These are phyloP conservation scores for Linum trigynum DNA, from an alignment of 345 rosid species.

Conservation along the genomic window DNA sequence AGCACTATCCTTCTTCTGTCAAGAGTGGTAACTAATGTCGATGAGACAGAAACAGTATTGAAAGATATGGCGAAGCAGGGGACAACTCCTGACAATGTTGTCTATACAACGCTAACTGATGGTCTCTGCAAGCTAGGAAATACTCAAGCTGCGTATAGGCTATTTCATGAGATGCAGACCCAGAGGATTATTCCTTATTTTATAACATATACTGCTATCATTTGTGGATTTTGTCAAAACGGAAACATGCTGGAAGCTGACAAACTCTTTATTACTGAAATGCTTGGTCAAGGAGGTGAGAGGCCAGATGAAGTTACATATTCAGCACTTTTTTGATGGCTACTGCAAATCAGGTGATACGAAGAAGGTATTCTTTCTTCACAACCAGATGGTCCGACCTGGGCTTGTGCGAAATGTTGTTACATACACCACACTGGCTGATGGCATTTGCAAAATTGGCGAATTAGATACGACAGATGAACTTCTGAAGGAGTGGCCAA, in stretches of 20 bases:
- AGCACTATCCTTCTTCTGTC: constrained; percentile 58
- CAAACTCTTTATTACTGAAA: constrained; percentile 41
- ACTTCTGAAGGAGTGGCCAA: constrained; percentile 78
- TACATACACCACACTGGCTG: constrained; percentile 73
- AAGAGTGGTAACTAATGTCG: constrained; percentile 38
- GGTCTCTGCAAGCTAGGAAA: constrained; percentile 66
- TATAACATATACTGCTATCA: constrained; percentile 64
- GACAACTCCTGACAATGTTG: constrained; percentile 51
- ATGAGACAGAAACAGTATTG: constrained; percentile 53
- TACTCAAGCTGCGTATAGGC: constrained; percentile 37
- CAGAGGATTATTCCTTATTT: constrained; percentile 45
- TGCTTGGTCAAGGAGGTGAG: constrained; percentile 40
- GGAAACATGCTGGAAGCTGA: constrained; percentile 63
- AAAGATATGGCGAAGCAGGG: constrained; percentile 54
- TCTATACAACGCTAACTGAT: constrained; percentile 70
- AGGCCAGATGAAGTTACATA: constrained; percentile 68
- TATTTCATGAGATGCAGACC: constrained; percentile 53
- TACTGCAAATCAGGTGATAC: constrained; percentile 66
- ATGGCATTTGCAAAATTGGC: constrained; percentile 78
- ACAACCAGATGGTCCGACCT: constrained; percentile 66
- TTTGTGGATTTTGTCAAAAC: constrained; percentile 55
- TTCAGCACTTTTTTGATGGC: constrained; percentile 73
- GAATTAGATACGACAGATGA: constrained; percentile 80
- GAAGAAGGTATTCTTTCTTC: constrained; percentile 62
- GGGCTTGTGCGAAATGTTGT: constrained; percentile 68